These are phyloP conservation scores for Sporothrix mexicana DNA, from an alignment of 2,329 filamentous ascomycete species.

Conservation along the genomic window DNA sequence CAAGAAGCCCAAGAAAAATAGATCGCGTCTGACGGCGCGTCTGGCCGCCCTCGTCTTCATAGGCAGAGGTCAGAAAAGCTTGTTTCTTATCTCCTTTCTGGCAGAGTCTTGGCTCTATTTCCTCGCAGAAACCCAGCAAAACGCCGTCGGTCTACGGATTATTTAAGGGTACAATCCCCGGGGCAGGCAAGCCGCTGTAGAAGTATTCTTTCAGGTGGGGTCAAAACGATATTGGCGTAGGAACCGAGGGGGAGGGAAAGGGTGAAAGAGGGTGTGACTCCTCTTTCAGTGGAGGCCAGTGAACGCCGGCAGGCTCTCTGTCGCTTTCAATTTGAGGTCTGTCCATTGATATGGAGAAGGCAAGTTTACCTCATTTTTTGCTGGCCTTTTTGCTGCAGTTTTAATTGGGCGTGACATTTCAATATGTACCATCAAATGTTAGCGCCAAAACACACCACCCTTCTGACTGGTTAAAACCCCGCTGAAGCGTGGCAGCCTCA, in stretches of 20 bases:
- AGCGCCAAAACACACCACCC: too few relatives aligned
- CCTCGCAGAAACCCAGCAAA: neutral
- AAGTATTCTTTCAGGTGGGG: conserved; percentile 3
- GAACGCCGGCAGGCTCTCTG: neutral
- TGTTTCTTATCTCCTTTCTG: conserved; percentile 18
- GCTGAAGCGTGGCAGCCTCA: neutral
- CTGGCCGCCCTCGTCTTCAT: neutral
- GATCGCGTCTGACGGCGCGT: neutral
- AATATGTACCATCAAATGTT: neutral
- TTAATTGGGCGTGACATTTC: neutral
- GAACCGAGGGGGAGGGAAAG: neutral
- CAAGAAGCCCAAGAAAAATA: neutral
- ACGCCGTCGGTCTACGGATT: neutral
- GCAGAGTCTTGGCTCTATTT: neutral
- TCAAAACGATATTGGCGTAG: neutral
- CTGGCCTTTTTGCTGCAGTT: neutral
- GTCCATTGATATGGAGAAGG: neutral
- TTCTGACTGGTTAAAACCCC: neutral
- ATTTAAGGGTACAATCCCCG: neutral
- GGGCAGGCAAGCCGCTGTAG: neutral
- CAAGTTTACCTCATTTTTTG: neutral
- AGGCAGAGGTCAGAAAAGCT: neutral
- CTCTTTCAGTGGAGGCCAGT: neutral
- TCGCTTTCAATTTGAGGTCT: too few relatives aligned
- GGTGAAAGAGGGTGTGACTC: neutral